Base-by-base conservation (phyloP, 1,139 yeast species). In the Geotrichum carabidarum region DNA sequence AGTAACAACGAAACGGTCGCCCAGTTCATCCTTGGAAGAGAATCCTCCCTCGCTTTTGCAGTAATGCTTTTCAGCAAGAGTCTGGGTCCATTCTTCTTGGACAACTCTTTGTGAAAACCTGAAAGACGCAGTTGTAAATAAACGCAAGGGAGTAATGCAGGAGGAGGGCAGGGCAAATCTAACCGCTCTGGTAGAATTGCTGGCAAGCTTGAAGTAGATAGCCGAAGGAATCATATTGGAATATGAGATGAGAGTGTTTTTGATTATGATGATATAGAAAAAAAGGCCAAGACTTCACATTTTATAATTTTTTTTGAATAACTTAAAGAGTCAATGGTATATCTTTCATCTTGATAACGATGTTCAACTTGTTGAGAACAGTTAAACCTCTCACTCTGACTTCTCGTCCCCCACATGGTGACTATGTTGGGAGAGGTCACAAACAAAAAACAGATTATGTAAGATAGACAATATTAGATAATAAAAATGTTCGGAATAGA, bases 11-110 rank as follows among this genome's bases (percentile, higher is more conserved):
- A 52, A 55, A 11, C 56, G 51, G 32, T 18, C 11, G 15, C 53
- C 58, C 4, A 53, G 44, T 12, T 36, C 31, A 2, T 46, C 37
- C 22, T 44, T 37, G 22, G 44, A 14, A 5, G 82, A 82, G 4
- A 45, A 8, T 7, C 11, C 9, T 17, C 32, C 36, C n/a, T 49
- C 53, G 15, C 22, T 15, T n/a, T 31, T 40, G 9, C 11, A 42
- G 36, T 47, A 44, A 31, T 48, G 37, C 42, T 34, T 12, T 12
- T 55, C 52, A 8, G 54, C 56, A 18, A 55, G 44, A 8, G 56
- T 31, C 40, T 46, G 42, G 8, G 48, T 31, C 58, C 58, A 55
- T 4, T 44, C 12, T 14, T 55, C 56, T 5, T 52, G 46, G 8
- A 55, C 17, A 8, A 27, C 46, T 31, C 44, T 52, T 35, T 55